phyloP scores from a whole-genome alignment of 345 rosid genomes.

The Brassica napus region DNA sequence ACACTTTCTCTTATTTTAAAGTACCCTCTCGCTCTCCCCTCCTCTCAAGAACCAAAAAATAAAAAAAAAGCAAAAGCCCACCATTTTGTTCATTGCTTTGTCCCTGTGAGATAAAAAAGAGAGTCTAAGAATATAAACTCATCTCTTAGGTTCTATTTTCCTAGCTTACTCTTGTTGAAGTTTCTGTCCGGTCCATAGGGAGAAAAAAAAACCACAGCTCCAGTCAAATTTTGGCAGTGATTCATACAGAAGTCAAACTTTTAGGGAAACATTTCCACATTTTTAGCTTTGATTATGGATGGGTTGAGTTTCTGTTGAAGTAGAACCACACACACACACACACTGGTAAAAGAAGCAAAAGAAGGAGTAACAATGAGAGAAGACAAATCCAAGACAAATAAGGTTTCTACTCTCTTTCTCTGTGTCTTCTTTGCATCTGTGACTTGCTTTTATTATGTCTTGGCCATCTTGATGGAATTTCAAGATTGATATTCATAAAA shows the following conservation, averaged over 20 bases:
- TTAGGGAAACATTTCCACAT: not conserved
- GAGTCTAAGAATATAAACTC: not conserved
- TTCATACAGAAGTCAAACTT: slow-evolving; percentile 1
- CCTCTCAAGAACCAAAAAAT: slow-evolving; percentile 22
- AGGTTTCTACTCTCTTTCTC: slow-evolving; percentile 48
- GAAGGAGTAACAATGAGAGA: slow-evolving; percentile 69
- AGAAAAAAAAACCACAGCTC: not conserved
- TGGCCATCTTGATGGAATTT: slow-evolving; percentile 17
- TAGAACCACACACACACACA: slow-evolving; percentile 23
- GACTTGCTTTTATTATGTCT: not conserved
- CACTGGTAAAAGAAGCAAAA: slow-evolving; percentile 30
- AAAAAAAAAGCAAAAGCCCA: slow-evolving; percentile 16
- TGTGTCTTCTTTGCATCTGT: not conserved
- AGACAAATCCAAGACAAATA: slow-evolving; percentile 77
- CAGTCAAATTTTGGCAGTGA: not conserved
- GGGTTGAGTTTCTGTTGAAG: slow-evolving; percentile 21
- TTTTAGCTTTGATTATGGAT: slow-evolving; percentile 14
- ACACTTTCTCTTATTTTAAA: slow-evolving; percentile 66
- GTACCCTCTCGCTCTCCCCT: slow-evolving; percentile 27
- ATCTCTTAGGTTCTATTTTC: not conserved
- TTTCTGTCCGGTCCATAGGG: slow-evolving; percentile 24
- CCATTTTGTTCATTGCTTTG: slow-evolving; percentile 35
- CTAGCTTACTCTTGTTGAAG: not conserved
- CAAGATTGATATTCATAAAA: slow-evolving; percentile 10
- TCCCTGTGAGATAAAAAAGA: slow-evolving; percentile 18